These are phyloP conservation scores for Aspergillus egyptiacus DNA, from an alignment of 495 filamentous ascomycete species.

Conservation along the genomic window DNA sequence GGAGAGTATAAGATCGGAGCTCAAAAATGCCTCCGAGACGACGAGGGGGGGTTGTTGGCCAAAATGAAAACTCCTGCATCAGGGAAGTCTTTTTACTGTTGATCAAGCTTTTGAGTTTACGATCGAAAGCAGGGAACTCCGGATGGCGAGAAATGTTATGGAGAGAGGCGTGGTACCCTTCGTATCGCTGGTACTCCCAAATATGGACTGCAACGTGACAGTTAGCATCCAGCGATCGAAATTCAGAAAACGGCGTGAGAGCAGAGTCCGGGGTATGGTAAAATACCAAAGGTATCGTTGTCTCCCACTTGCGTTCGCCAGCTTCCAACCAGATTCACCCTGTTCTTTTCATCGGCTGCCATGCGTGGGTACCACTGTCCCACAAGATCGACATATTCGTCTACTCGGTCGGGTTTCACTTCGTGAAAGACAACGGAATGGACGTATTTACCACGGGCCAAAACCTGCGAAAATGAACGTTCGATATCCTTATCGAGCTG, in stretches of 20 bases:
- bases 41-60: slow-evolving; percentile 90
- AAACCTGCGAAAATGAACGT: slow-evolving; percentile 84
- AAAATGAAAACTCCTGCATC: slow-evolving; percentile 99
- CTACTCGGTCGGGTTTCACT: slow-evolving; percentile 90
- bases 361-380: slow-evolving; percentile 87
- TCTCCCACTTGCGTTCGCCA: slow-evolving; percentile 99
- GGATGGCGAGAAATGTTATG: slow-evolving; percentile 74
- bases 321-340: slow-evolving; percentile 93
- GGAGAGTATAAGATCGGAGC: slow-evolving; percentile 92
- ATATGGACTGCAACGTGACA: slow-evolving; percentile 64
- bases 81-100: slow-evolving; percentile 78
- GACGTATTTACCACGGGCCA: slow-evolving; percentile 96
- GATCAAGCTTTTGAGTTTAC: slow-evolving; percentile 73
- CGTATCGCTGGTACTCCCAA: slow-evolving; percentile 98
- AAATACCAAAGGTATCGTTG: slow-evolving; percentile 89
- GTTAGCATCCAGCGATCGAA: slow-evolving; percentile 7
- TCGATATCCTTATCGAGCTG: slow-evolving; percentile 92
- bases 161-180: slow-evolving; percentile 89
- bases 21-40: slow-evolving; percentile 90
- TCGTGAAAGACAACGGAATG: slow-evolving; percentile 97
- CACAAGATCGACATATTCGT: slow-evolving; percentile 90
- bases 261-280: neutral
- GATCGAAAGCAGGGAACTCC: slow-evolving; percentile 75
- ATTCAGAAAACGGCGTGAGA: neutral
- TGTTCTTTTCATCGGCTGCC: slow-evolving; percentile 73